Base-by-base conservation (phyloP, 2,329 filamentous ascomycete genomes). In the Botrytis fabae region DNA sequence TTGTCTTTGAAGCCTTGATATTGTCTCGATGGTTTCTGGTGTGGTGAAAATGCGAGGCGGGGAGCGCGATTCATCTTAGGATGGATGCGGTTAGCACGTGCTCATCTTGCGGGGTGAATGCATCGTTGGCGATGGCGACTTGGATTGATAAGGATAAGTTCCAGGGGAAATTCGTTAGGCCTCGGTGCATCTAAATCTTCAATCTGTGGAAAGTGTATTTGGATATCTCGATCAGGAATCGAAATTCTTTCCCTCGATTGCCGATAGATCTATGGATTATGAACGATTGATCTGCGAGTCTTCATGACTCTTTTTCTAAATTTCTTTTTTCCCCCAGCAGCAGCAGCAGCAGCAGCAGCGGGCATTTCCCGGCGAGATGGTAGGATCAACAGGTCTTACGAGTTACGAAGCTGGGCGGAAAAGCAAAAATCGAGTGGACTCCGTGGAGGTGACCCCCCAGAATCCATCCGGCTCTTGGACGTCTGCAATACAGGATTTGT, bases 181-280 rank as follows among this genome's bases (percentile, higher is more conserved):
- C 63, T 35, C 32, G 63, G 63, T 66, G 63, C 63, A n/a, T 66
- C 63, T 51, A 51, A 66, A 66, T 66, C 63, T 66, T 51, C 12
- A 66, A 66, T 66, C n/a, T 46, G 62, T 64, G 7, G 9, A 66
- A 35, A 66, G 32, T 65, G 28, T 22, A 38, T 63, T 42, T 63
- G 7, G 14, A 42, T 44, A 10, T 40, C 22, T 40, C 35, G 12
- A 61, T 61, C 35, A 61, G 12, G 10, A 40, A 61, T 61, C 22
- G 25, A 38, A 38, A 40, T n/a, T 1, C 1, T 40, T 57, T 8
- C 7, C 59, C 35, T 40, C 35, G 35, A 61, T 61, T 25, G 59
- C 12, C 35, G 35, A 61, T n/a, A 59, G 18, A 59, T 59, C 57
- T 59, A 20, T 59, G 16, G 22, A 32, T 7, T 42, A n/a, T n/a